Evolutionary conservation across 495 filamentous ascomycete species (phyloP).

Genomic region (Neurospora sp.): DNA sequence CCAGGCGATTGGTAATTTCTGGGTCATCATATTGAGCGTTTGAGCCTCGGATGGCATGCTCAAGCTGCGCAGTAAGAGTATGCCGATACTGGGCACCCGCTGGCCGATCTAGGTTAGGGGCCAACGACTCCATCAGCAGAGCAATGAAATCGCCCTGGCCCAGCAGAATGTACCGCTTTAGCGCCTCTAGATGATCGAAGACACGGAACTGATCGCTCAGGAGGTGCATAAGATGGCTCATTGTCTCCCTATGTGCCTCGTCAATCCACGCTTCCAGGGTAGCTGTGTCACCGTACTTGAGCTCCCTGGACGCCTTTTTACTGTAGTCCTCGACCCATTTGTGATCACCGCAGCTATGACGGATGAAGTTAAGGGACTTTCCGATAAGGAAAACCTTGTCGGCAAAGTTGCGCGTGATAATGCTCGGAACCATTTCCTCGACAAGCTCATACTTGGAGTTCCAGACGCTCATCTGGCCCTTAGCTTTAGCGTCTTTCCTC

Average conservation of each 20-base stretch:
- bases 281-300: conserved; percentile 89
- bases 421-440: conserved; percentile 77
- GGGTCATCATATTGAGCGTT: conserved; percentile 92
- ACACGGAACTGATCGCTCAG: conserved; percentile 91
- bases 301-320: conserved; percentile 84
- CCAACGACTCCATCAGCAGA: conserved; percentile 90
- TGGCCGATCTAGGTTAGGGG: conserved; percentile 87
- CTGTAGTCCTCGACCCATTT: conserved; percentile 95
- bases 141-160: conserved; percentile 98
- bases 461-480: conserved; percentile 84
- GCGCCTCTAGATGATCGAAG: conserved; percentile 80
- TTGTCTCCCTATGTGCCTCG: conserved; percentile 93
- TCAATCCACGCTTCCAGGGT: conserved; percentile 87
- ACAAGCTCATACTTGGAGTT: conserved; percentile 92
- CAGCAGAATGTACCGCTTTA: conserved; percentile 90
- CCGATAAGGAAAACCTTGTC: conserved; percentile 95
- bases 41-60: conserved; percentile 93
- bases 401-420: conserved; percentile 84
- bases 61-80: conserved; percentile 89
- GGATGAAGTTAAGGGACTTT: conserved; percentile 96
- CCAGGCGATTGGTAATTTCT: conserved; percentile 86
- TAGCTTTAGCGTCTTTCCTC: conserved; percentile 44
- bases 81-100: conserved; percentile 91
- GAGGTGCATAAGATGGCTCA: conserved; percentile 86
- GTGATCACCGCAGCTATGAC: conserved; percentile 84